Percentiles rank a stretch among this genome's conserved stretches.
Evolutionary conservation across 2,329 filamentous ascomycete species (phyloP).

Genomic region (Verticillium alfalfae): DNA sequence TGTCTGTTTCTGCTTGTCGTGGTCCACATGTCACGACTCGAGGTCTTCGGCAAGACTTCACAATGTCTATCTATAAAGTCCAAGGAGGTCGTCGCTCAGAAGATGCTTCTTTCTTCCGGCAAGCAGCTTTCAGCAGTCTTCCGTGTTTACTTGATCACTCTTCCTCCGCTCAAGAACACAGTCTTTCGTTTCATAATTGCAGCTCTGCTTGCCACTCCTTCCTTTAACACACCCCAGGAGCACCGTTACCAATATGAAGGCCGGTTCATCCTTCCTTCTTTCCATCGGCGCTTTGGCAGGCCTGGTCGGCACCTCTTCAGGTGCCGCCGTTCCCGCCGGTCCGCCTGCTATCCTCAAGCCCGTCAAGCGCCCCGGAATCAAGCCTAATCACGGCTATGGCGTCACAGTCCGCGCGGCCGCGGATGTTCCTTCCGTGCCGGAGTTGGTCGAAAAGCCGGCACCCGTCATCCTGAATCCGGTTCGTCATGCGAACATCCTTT

Average conservation of each 20-base stretch:
- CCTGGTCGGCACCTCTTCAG: not conserved
- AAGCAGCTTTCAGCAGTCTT: not conserved
- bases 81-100: not conserved
- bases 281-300: slow-evolving; percentile 3
- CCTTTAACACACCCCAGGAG: not conserved
- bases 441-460: not conserved
- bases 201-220: not conserved
- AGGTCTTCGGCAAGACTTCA: not conserved
- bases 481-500: not conserved
- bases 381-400: not conserved
- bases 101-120: not conserved
- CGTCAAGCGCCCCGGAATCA: not conserved
- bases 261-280: slow-evolving; percentile 3
- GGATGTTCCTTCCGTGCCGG: not conserved
- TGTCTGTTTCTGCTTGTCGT: not conserved
- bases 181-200: not conserved
- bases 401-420: not conserved
- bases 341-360: slow-evolving; percentile 6
- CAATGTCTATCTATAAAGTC: not conserved
- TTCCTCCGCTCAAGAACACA: not conserved
- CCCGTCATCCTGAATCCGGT: not conserved
- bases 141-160: not conserved
- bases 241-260: slow-evolving; percentile 2
- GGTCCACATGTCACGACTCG: not conserved
- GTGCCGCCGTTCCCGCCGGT: slow-evolving; percentile 3